These are phyloP conservation scores for Cyberlindnera japonica DNA, from an alignment of 805 yeast genomes.

Conservation along the genomic window DNA sequence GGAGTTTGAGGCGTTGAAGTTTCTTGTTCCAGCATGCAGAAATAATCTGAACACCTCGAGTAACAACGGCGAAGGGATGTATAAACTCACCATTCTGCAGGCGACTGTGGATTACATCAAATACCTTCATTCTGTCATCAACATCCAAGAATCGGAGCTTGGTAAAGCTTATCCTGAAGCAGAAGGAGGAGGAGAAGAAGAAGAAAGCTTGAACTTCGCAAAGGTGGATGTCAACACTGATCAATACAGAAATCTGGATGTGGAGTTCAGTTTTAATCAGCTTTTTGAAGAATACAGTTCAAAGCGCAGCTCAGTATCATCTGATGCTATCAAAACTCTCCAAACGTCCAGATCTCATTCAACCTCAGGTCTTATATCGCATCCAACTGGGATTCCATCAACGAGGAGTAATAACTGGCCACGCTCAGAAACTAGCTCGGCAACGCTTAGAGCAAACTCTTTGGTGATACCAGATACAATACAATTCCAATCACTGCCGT, in stretches of 20 bases:
- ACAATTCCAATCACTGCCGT: slow-evolving; percentile 20
- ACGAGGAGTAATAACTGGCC: slow-evolving; percentile 1
- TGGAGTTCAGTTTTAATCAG: slow-evolving; percentile 46
- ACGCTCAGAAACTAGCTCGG: neutral
- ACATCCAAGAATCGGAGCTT: slow-evolving; percentile 46
- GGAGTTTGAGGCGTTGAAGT: slow-evolving; percentile 78
- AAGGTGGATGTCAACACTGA: slow-evolving; percentile 56
- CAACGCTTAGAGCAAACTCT: too few species aligned
- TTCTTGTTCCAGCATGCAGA: slow-evolving; percentile 75
- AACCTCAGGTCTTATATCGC: slow-evolving; percentile 8
- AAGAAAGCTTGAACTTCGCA: slow-evolving; percentile 46
- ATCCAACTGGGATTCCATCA: neutral
- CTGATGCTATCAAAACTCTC: neutral
- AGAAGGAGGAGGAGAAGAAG: too few species aligned
- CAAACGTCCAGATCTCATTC: slow-evolving; percentile 12
- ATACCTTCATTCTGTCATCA: slow-evolving; percentile 59
- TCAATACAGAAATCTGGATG: slow-evolving; percentile 54
- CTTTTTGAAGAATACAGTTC: slow-evolving; percentile 17
- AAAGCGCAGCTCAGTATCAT: slow-evolving; percentile 1
- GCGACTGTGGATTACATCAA: slow-evolving; percentile 80
- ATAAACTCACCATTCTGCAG: slow-evolving; percentile 74
- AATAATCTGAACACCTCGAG: slow-evolving; percentile 26
- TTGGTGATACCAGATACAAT: too few species aligned
- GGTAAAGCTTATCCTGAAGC: slow-evolving; percentile 22
- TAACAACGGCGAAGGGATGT: slow-evolving; percentile 56